Evolutionary conservation across 257 asterid species (phyloP).

Genomic region (Solanum habrochaites): DNA sequence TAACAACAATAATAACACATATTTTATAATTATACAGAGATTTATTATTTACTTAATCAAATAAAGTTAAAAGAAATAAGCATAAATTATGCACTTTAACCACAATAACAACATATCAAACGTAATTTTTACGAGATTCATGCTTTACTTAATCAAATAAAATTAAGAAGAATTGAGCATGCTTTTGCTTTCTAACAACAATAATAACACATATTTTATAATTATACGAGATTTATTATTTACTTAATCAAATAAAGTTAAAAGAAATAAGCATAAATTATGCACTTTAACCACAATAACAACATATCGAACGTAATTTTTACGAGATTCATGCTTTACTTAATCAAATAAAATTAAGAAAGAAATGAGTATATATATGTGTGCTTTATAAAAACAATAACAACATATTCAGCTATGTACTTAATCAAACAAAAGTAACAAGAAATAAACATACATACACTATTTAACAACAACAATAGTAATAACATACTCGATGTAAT

Average conservation of each 20-base stretch:
- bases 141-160: background rate
- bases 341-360: no score
- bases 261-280: background rate
- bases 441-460: no score
- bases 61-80: background rate
- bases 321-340: background rate
- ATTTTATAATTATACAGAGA: no score
- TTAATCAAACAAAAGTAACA: no score
- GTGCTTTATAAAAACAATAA: no score
- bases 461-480: background rate
- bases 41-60: background rate
- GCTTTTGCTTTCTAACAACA: background rate
- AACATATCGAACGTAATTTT: background rate
- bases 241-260: background rate
- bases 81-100: background rate
- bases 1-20: background rate
- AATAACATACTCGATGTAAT: fast-evolving
- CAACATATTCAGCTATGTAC: no score
- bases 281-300: background rate
- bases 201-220: background rate
- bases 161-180: background rate
- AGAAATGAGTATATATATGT: no score
- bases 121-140: no score
- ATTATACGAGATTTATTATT: no score
- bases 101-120: background rate